These are phyloP conservation scores for Trypanosoma scelopori DNA, from an alignment of 208 protist genomes.

Conservation along the genomic window DNA sequence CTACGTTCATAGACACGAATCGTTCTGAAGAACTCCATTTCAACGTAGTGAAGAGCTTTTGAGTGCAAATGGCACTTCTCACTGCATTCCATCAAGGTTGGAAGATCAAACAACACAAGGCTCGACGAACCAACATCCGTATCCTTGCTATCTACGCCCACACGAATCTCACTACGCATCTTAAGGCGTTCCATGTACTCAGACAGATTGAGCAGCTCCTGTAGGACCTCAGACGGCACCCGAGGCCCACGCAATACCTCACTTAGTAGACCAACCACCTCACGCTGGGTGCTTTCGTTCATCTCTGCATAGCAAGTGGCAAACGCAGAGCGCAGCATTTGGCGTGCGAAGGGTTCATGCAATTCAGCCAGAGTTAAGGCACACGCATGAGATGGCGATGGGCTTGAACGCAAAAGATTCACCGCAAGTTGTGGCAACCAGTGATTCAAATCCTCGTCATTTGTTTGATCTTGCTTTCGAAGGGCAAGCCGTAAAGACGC, in stretches of 20 bases:
- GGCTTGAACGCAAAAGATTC: constrained; percentile 81
- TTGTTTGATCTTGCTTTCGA: constrained; percentile 51
- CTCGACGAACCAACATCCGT: constrained; percentile 36
- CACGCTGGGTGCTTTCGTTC: constrained; percentile 50
- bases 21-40: constrained; percentile 88
- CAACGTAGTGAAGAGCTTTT: constrained; percentile 95
- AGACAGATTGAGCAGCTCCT: constrained; percentile 95
- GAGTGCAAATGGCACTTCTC: constrained; percentile 93
- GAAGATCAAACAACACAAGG: constrained; percentile 78
- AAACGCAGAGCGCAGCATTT: constrained; percentile 90
- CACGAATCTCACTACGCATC: constrained; percentile 59
- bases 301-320: constrained; percentile 82
- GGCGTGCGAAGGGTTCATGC: constrained; percentile 86
- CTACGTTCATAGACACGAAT: constrained; percentile 74
- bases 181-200: constrained; percentile 97
- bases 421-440: constrained; percentile 84
- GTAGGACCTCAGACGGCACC: constrained; percentile 90
- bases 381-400: constrained; percentile 70
- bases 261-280: constrained; percentile 58
- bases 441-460: constrained; percentile 80
- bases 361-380: constrained; percentile 77
- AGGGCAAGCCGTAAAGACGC: constrained; percentile 54
- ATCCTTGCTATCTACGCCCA: constrained; percentile 21
- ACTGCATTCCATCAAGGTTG: constrained; percentile 91
- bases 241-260: constrained; percentile 68